Evolutionary conservation across 495 filamentous ascomycete genomes (phyloP).

Genomic region (Penicillium malachiteum): DNA sequence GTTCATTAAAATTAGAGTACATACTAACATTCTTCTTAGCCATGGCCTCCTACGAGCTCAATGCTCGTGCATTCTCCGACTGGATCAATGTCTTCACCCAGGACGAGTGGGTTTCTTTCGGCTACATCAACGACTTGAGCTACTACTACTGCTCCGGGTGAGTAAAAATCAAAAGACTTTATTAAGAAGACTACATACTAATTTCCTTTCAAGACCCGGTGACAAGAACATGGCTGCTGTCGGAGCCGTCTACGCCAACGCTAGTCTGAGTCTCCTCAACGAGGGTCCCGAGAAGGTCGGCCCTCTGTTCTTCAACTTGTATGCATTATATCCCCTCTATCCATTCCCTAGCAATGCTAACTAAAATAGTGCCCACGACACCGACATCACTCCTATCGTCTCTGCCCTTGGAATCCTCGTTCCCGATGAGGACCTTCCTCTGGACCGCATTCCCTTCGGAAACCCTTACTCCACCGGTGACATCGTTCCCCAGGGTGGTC

Average conservation of each 20-base stretch:
- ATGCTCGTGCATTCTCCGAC: slow-evolving; percentile 43
- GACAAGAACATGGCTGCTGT: slow-evolving; percentile 48
- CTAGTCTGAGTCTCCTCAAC: slow-evolving; percentile 45
- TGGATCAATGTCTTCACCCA: slow-evolving; percentile 56
- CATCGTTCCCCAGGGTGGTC: slow-evolving; percentile 54
- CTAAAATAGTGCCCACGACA: slow-evolving; percentile 48
- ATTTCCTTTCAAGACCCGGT: slow-evolving; percentile 34
- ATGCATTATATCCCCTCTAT: slow-evolving; percentile 7
- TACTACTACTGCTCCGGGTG: slow-evolving; percentile 55
- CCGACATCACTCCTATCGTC: slow-evolving; percentile 52
- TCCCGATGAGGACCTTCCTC: slow-evolving; percentile 41
- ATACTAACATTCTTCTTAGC: slow-evolving; percentile 5
- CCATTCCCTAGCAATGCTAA: background rate
- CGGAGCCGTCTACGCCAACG: slow-evolving; percentile 55
- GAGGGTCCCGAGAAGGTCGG: slow-evolving; percentile 43
- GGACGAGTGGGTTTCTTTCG: slow-evolving; percentile 51
- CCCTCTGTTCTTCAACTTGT: slow-evolving; percentile 55
- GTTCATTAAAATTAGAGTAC: background rate
- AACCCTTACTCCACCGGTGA: slow-evolving; percentile 48
- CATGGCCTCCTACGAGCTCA: slow-evolving; percentile 55
- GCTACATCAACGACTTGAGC: slow-evolving; percentile 51
- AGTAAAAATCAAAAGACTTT: background rate
- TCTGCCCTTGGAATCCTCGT: slow-evolving; percentile 47
- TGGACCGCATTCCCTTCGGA: slow-evolving; percentile 33
- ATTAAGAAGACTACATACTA: background rate